Conservation (phyloP, 176 grass and related monocot genomes). For the Chrysopogon serrulatus region DNA sequence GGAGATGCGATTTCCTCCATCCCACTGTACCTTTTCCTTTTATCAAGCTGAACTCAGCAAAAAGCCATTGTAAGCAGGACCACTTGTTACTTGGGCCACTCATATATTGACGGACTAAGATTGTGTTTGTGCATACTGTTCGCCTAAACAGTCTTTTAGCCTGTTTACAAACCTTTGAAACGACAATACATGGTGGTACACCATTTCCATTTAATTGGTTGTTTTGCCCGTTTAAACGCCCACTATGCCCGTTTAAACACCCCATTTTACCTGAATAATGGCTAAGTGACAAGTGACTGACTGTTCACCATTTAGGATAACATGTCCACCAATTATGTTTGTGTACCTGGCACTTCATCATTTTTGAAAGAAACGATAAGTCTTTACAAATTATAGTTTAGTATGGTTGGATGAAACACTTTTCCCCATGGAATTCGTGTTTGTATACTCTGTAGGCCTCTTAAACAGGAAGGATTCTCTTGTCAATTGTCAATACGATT, state of each 20-base stretch:
- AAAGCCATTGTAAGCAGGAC: not conserved
- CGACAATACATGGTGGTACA: not conserved
- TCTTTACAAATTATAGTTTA: not conserved
- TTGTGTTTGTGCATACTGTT: not conserved
- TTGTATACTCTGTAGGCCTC: not conserved
- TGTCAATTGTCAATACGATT: not conserved
- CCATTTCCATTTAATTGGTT: not conserved
- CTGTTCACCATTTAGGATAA: not conserved
- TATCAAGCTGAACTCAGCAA: not conserved
- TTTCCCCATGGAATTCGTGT: not conserved
- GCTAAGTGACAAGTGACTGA: not conserved
- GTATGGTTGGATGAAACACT: conserved; percentile 11
- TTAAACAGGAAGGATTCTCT: not conserved
- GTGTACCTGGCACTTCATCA: not conserved
- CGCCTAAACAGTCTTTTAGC: not conserved
- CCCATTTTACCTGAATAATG: not conserved
- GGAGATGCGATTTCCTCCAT: not conserved
- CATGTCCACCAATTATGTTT: not conserved
- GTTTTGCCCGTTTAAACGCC: not conserved
- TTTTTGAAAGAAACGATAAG: not conserved
- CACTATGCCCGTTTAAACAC: not conserved
- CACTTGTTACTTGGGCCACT: not conserved
- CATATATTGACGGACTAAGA: not conserved
- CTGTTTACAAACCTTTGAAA: not conserved
- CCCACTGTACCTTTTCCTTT: not conserved